Percentiles rank a stretch among this genome's conserved stretches.
phyloP scores from a whole-genome alignment of 2,329 filamentous ascomycete genomes.

The Madurella fahalii region DNA sequence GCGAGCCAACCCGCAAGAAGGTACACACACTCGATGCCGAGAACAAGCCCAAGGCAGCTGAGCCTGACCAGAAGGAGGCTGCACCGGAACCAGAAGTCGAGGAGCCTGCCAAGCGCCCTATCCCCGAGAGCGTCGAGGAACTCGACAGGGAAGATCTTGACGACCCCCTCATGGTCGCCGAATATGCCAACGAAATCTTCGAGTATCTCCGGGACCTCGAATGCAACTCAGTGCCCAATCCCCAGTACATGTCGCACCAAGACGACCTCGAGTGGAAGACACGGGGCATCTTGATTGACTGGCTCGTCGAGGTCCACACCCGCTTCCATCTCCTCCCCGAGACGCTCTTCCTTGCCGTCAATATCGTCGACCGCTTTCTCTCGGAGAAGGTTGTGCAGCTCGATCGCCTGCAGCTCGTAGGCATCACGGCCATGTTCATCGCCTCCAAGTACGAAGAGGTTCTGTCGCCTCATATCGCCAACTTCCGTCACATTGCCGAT shows the following conservation, averaged over 20 bases:
- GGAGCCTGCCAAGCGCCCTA: conserved; percentile 30
- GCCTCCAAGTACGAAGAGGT: conserved; percentile 99
- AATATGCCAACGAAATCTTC: conserved; percentile 96
- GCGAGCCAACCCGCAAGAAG: conserved; percentile 68
- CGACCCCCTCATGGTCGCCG: conserved; percentile 95
- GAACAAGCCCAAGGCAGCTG: conserved; percentile 35
- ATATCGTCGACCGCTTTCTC: conserved; percentile 97
- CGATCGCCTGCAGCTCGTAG: conserved; percentile 91
- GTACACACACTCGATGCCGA: conserved; percentile 50
- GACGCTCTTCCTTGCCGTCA: conserved; percentile 93
- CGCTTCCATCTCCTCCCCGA: conserved; percentile 94
- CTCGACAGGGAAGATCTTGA: conserved; percentile 84
- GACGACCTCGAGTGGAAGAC: conserved; percentile 98
- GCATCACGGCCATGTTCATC: conserved; percentile 99
- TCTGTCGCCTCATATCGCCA: conserved; percentile 90
- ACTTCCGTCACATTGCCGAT: conserved; percentile 95
- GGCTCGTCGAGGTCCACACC: conserved; percentile 97
- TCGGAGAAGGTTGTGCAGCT: conserved; percentile 94
- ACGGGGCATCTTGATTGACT: conserved; percentile 93
- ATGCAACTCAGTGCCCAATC: conserved; percentile 73
- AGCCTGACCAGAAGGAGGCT: conserved; percentile 14
- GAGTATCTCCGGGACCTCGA: conserved; percentile 91
- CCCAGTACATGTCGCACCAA: conserved; percentile 92
- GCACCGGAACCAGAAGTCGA: conserved; percentile 27
- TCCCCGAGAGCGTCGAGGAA: conserved; percentile 48